Evolutionary conservation across 202 grass and related monocot species (phyloP).

Genomic region (Eragrostis tef): DNA sequence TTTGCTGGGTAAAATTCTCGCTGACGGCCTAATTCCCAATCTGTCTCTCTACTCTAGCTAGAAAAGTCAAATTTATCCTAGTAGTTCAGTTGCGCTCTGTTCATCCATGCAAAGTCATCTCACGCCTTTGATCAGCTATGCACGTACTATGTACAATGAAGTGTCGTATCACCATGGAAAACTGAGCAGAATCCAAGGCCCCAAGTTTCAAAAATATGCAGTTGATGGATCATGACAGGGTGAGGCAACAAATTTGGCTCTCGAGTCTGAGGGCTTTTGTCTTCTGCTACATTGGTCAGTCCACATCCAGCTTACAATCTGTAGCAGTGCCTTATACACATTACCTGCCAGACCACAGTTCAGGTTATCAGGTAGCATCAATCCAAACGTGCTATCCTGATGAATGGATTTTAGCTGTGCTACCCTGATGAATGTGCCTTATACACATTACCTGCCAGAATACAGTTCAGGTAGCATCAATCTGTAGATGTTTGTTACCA

Average conservation of each 20-base stretch:
- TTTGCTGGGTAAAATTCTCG: constrained; percentile 20
- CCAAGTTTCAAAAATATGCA: constrained; percentile 37
- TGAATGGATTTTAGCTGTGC: background rate
- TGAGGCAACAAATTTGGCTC: constrained; percentile 37
- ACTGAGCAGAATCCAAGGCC: constrained; percentile 23
- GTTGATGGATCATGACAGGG: constrained; percentile 20
- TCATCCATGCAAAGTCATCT: background rate
- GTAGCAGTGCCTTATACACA: constrained; percentile 5
- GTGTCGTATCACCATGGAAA: constrained; percentile 12
- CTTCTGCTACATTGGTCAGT: constrained; percentile 28
- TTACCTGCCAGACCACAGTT: constrained; percentile 13
- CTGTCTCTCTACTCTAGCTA: constrained; percentile 6
- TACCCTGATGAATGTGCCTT: too few relatives aligned
- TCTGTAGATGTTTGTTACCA: background rate
- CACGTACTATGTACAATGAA: constrained; percentile 7
- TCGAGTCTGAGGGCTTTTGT: constrained; percentile 31
- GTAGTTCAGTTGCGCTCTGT: constrained; percentile 20
- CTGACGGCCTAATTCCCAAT: constrained; percentile 4
- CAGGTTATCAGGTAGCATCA: background rate
- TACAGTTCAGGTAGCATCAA: too few relatives aligned
- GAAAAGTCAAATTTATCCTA: constrained; percentile 20
- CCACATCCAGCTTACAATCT: constrained; percentile 23
- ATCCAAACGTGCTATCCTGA: constrained; percentile 6
- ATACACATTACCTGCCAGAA: too few relatives aligned
- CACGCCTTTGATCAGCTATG: background rate